Base-by-base conservation (phyloP, 2,329 filamentous ascomycete species). In the Fusarium stilboides region DNA sequence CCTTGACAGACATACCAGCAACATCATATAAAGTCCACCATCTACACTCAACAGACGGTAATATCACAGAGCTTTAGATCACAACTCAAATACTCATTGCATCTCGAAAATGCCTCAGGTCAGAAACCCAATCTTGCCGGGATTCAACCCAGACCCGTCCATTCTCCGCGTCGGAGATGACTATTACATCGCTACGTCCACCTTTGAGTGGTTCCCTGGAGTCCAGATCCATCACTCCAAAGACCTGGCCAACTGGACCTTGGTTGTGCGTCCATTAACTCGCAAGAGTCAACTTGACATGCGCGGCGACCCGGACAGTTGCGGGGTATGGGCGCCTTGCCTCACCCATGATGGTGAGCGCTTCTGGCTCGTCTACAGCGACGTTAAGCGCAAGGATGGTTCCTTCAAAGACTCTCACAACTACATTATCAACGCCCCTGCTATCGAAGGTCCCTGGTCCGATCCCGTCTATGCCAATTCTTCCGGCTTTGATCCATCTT, bases 311-410 rank as follows among this genome's bases (percentile, higher is more conserved):
- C 86, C 87, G 1, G 86, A 89, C 73, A 87, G 85, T 75, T 87
- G 87, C 69, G 87, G 87, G 37, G 79, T 91, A n/a, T 91, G 88
- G 87, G 88, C 88, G 3, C 89, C 89, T 0, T 91, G 88, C 70
- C 81, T 91, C 20, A 87, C 84, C 0, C 87, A 90, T 68, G 88
- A 90, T 66, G 87, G 87, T 45, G 80, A 84, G 4, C 83, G 79
- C 55, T 91, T 89, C 77, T 90, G 85, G 83, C 84, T 91, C 7
- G 88, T 90, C 3, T 91, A 89, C 75, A 89, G 88, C 1, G 87
- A 90, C 70, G 88, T 91, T 17, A 91, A 90, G 78, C 87, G 88
- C 67, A 90, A 90, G 74, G 89, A 91, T 69, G 89, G 88, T 14
- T 87, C 85, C 4, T 90, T 89, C 82, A 89, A 89, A 75, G 88